Base-by-base conservation (phyloP, 2,329 filamentous ascomycete species). In the Hypoxylon sp. region DNA sequence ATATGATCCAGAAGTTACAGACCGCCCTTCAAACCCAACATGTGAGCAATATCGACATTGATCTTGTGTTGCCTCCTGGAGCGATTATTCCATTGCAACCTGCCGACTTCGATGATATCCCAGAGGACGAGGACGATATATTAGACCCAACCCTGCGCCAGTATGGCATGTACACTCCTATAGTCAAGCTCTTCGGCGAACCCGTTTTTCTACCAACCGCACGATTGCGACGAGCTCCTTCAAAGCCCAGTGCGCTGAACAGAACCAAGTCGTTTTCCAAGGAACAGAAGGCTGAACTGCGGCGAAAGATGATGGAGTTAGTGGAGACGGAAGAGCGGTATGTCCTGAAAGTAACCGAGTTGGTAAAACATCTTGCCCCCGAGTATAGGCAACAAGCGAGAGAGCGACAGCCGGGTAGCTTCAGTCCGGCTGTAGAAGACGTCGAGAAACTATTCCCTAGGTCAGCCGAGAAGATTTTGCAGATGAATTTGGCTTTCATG, bases 311-410 rank as follows among this genome's bases (percentile, higher is more conserved):
- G 84, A 89, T 87, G 62, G 95, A 99, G 76, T 80, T 98, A 62
- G 87, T 97, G 32, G 92, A 97, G 72, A 99, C 95, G 0, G 95
- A 99, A 76, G 93, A 95, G 75, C 90, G 92, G 76, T 99, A 98
- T 77, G 93, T 99, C 43, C 85, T 86, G 71, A 97, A 98, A 77
- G 79, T 99, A 59, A 87, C 91, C 65, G 91, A 95, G 69, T 80
- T 99, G 63, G 91, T 97, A 43, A 88, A 91, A 66, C 87, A 90
- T 62, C 88, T 97, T 28, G 93, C 93, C 24, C 87, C 88, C 56
- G 91, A 96, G 65, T 94, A 96, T 71, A 88, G 91, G 30, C 81
- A 89, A 52, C 90, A 88, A 65, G 89, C 90, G 3, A 87, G 84
- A 70, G 80, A 80, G 28, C 85, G 85, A 70, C 77, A 81, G 11